Base-by-base conservation (phyloP, 768 basidiomycete species). In the Psilocybe cubensis region DNA sequence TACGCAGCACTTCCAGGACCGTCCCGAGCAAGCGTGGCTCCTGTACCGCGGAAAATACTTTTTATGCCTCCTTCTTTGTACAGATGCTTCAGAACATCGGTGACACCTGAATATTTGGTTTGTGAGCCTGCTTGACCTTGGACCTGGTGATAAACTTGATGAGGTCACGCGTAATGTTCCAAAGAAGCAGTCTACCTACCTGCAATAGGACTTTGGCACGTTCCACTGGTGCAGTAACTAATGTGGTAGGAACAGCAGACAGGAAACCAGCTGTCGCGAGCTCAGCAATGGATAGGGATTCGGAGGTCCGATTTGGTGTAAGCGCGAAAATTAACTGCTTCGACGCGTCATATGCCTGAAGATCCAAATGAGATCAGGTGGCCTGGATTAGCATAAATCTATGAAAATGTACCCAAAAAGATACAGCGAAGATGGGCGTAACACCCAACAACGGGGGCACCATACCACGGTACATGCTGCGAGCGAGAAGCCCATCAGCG, bases 1-100 rank as follows among this genome's bases (percentile, higher is more conserved):
- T 76, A 97, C 90, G 91, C 96, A 61, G 97, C 97, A 70, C 91
- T 94, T 45, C 97, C 97, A 0, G 97, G 97, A 38, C 94, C 96
- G 72, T 99, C 97, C 57, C 97, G 84, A 41, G 89, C 92, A 12
- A 99, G 77, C 0, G 97, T 99, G n/a, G 97, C 97, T 54, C 81
- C 81, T 3, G 95, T 91, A 41, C 97, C 97, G 60, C 96, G 84
- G 77, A 89, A 98, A 58, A 99, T 91, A 68, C 92, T 94, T 61
- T 83, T 83, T 18, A 98, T 57, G 38, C 97, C 97, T 24, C 97
- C 97, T 76, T 98, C 96, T 60, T 82, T 86, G 78, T 99, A 98
- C 18, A 98, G 79, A 66, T 94, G 91, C 60, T 81, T 82, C 60
- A 98, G 81, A 1, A 97, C 97, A 71, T 98, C 96, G 28, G 92